Evolutionary conservation across 2,329 filamentous ascomycete genomes (phyloP), one percentile per base, ranked within the genome.

Genomic region (Colletotrichum sp.): DNA sequence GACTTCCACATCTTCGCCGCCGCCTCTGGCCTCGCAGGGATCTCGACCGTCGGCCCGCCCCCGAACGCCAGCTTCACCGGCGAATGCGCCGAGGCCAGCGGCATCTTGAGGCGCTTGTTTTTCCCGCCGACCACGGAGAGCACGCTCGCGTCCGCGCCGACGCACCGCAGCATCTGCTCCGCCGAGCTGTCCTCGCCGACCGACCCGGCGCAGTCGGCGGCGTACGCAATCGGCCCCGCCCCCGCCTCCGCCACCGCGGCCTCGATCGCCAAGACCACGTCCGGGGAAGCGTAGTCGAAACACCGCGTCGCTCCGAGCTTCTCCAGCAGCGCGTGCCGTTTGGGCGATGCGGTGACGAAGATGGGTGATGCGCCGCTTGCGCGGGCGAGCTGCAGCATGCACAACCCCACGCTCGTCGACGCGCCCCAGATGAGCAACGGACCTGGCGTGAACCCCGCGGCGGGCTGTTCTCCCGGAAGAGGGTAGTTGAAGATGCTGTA

Each of bases 401-500:
- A 81, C 34, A 80, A 77, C 9, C 85, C 85, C 1, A 86, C 84
- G 52, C 79, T 81, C 2, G 81, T 81, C 6, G 80, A 81, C 9
- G 82, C 85, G n/a, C 84, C 85, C 85, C 85, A 86, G 59, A 86
- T 80, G 18, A 86, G 72, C 8, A 85, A 8, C 2, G 79, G 79
- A 8, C 81, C 75, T 2, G 71, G 72, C 8, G 71, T 75, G 8
- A 76, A 63, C 16, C 26, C 70, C 5, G 3, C 26, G 10, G 75
- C 34, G 3, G 77, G n/a, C 12, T 65, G 60, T 6, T 73, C 71
- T 4, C 57, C 66, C 0, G 79, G 77, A 2, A 77, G 70, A 6
- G 68, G 74, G 16, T 77, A 69, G 1, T 77, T 77, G 8, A 80
- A 74, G 26, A 78, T 64, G 44, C 80, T 79, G 68, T 78, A 78